Conservation (phyloP, 106 monocot species). For the Narthecium ossifragum region DNA sequence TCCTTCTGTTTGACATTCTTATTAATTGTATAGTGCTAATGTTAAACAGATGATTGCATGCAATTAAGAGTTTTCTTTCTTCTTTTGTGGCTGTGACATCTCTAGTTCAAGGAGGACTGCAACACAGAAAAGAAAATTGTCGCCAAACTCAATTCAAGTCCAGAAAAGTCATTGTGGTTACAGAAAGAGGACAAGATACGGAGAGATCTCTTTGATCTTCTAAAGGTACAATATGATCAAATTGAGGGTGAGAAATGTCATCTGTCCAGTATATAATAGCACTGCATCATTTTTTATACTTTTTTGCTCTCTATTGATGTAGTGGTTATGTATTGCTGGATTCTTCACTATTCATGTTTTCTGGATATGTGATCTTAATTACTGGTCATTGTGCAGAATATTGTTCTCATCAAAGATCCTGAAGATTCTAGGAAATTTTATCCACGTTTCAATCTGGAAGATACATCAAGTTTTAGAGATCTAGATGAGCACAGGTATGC, state of each 20-base stretch:
- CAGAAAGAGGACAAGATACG: slow-evolving; percentile 54
- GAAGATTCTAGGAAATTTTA: slow-evolving; percentile 82
- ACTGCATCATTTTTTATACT: too few species aligned
- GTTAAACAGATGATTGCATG: too few species aligned
- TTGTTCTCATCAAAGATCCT: slow-evolving; percentile 89
- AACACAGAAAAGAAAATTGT: slow-evolving; percentile 93
- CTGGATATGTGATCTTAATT: neutral
- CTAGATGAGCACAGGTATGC: slow-evolving; percentile 80
- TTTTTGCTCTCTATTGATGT: too few species aligned
- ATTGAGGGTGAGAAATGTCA: too few species aligned
- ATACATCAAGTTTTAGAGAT: slow-evolving; percentile 77
- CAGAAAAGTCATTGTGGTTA: slow-evolving; percentile 68
- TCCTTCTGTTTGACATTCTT: too few species aligned
- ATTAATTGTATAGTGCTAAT: too few species aligned
- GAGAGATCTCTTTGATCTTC: slow-evolving; percentile 68
- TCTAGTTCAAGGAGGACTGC: slow-evolving; percentile 89
- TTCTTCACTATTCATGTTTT: too few species aligned
- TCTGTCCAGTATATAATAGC: too few species aligned
- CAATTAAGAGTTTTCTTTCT: too few species aligned
- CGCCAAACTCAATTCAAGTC: slow-evolving; percentile 38
- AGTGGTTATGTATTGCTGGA: too few species aligned
- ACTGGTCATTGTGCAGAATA: slow-evolving; percentile 43
- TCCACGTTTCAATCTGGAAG: slow-evolving; percentile 90
- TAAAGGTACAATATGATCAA: too few species aligned
- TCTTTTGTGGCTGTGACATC: slow-evolving; percentile 1